phyloP scores from a whole-genome alignment of 192 early-diverging fungal genomes.

The Funneliformis mosseae region DNA sequence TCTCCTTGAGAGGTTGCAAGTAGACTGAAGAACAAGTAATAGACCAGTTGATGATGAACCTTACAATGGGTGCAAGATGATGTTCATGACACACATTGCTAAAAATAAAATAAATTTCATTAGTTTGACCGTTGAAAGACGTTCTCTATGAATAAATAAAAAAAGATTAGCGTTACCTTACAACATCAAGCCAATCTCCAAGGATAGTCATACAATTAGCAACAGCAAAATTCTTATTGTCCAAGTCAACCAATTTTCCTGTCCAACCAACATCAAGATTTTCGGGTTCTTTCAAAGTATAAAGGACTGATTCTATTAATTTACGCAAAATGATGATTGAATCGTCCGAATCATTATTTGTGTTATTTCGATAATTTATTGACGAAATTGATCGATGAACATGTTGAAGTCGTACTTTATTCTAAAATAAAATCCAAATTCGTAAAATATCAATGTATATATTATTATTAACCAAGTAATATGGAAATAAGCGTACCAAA shows the following conservation, averaged over 20 bases:
- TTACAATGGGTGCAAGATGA: not conserved
- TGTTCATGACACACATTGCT: not conserved
- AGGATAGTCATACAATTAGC: constrained; percentile 20
- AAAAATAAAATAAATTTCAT: not conserved
- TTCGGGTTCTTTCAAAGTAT: not conserved
- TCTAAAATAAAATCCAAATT: constrained; percentile 12
- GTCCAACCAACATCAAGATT: not conserved
- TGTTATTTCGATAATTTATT: not conserved
- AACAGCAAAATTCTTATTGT: not conserved
- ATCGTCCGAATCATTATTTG: not conserved
- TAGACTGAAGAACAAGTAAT: not conserved
- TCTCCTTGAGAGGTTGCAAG: not conserved
- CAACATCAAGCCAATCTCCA: constrained; percentile 26
- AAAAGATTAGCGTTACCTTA: not conserved
- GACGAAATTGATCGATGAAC: not conserved
- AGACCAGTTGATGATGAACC: constrained; percentile 5
- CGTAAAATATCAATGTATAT: not conserved
- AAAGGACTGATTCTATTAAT: not conserved
- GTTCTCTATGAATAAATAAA: not conserved
- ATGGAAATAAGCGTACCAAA: not conserved
- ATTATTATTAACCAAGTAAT: not conserved
- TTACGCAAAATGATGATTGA: not conserved
- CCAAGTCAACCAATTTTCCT: constrained; percentile 17
- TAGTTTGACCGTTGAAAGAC: not conserved
- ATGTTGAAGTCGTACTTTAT: constrained; percentile 28